A percentile compares a stretch with the other conserved stretches of the same genome.
Evolutionary conservation across 2,329 filamentous ascomycete species (phyloP).

Genomic region (Cladosporium velox): DNA sequence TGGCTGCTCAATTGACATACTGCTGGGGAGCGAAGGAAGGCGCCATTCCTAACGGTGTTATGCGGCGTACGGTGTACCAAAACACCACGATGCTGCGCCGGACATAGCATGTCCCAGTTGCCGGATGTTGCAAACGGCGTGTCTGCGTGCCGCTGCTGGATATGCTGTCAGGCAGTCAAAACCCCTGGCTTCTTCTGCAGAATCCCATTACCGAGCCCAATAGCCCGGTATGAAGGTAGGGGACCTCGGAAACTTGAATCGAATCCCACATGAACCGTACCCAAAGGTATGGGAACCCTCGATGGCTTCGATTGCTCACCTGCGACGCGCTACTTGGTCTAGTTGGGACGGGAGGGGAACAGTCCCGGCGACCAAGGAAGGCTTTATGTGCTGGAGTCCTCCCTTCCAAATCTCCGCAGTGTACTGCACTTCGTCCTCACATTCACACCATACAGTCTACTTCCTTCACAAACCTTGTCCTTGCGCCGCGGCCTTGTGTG

Average conservation of each 20-base stretch:
- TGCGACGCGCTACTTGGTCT: slow-evolving; percentile 7
- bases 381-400: slow-evolving; percentile 17
- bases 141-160: not conserved
- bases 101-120: not conserved
- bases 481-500: slow-evolving; percentile 10
- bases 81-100: not conserved
- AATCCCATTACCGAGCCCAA: not conserved
- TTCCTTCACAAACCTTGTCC: not conserved
- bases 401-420: slow-evolving; percentile 3
- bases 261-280: slow-evolving; percentile 7
- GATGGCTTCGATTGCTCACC: slow-evolving; percentile 1
- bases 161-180: not conserved
- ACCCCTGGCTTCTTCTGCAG: slow-evolving; percentile 11
- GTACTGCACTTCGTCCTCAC: slow-evolving; percentile 1
- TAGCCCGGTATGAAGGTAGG: not conserved
- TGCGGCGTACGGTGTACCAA: not conserved
- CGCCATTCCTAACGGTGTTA: slow-evolving; percentile 3
- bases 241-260: not conserved
- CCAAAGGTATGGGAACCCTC: not conserved
- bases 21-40: slow-evolving; percentile 7
- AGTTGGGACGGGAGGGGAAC: slow-evolving; percentile 10
- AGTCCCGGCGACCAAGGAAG: not conserved
- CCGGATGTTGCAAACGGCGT: slow-evolving; percentile 12
- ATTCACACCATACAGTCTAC: slow-evolving; percentile 1
- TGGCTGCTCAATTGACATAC: slow-evolving; percentile 6